phyloP scores from a whole-genome alignment of 148 eudicot genomes.

The Chenopodium formosanum region DNA sequence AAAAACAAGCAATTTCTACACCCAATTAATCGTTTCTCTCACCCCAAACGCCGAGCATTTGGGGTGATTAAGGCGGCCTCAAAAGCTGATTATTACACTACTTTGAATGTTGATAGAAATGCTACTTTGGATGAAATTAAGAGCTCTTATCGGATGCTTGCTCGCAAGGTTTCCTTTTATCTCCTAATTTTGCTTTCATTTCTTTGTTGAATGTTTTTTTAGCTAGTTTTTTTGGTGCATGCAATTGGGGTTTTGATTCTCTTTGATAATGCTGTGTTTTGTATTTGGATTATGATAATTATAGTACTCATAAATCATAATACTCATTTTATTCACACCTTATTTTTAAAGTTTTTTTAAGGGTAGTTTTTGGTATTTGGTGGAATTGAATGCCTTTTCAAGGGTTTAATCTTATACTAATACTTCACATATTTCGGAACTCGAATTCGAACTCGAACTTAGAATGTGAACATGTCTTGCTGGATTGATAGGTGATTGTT shows the following conservation, averaged over 20 bases:
- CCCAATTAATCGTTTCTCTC: not conserved
- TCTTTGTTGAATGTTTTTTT: not conserved
- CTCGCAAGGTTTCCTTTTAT: constrained; percentile 61
- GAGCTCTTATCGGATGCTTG: constrained; percentile 70
- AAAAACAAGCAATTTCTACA: not conserved
- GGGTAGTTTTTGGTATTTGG: not conserved
- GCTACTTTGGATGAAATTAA: constrained; percentile 74
- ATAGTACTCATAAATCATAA: too few species aligned
- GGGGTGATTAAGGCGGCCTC: constrained; percentile 24
- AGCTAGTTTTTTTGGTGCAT: not conserved
- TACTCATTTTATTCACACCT: not conserved
- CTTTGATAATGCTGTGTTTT: not conserved
- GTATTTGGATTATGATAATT: not conserved
- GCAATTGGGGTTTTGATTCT: not conserved
- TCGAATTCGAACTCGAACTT: not conserved
- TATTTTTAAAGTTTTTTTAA: too few species aligned
- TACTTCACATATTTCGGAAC: too few species aligned
- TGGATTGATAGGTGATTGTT: not conserved
- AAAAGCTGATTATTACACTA: constrained; percentile 53
- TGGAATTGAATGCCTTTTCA: not conserved
- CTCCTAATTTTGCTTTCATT: not conserved
- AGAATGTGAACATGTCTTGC: not conserved
- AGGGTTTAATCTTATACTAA: not conserved
- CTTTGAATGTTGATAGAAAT: constrained; percentile 54
- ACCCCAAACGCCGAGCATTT: constrained; percentile 1